phyloP scores from a whole-genome alignment of 352 stramenopile species.

The Hyaloperonospora arabidopsidis region DNA sequence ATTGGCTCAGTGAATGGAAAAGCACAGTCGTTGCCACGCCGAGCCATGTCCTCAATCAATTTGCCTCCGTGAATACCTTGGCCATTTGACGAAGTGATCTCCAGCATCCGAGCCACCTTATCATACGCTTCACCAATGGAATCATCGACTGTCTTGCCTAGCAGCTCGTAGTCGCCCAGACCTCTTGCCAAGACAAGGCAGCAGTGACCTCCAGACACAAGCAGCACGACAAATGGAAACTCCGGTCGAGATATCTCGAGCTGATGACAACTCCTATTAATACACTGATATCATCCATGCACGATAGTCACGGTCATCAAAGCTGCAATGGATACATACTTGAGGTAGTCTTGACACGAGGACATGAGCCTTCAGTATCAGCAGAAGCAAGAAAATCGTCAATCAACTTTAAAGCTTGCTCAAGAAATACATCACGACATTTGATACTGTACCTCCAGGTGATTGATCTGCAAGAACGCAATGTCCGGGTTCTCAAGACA shows the following conservation, averaged over 20 bases:
- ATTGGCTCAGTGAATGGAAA: conserved; percentile 90
- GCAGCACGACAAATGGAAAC: conserved; percentile 95
- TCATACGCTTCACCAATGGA: conserved; percentile 97
- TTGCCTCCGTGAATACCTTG: conserved; percentile 83
- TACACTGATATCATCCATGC: not conserved
- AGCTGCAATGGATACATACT: conserved; percentile 18
- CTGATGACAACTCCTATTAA: conserved; percentile 9
- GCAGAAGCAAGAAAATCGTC: not conserved
- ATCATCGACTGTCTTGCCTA: conserved; percentile 97
- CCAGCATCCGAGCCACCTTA: conserved; percentile 94
- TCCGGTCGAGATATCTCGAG: conserved; percentile 37
- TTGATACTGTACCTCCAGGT: conserved; percentile 82
- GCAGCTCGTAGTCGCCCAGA: conserved; percentile 88
- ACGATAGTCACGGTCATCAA: not conserved
- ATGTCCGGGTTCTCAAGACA: conserved; percentile 77
- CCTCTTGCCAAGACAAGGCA: conserved; percentile 90
- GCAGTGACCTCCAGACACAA: conserved; percentile 98
- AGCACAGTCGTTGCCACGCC: conserved; percentile 83
- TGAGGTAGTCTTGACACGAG: conserved; percentile 89
- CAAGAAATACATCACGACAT: not conserved
- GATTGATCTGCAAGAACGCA: conserved; percentile 95
- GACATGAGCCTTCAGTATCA: conserved; percentile 82
- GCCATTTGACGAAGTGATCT: conserved; percentile 45
- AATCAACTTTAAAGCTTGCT: not conserved
- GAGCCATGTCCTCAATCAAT: conserved; percentile 90